Base-by-base conservation (phyloP, 2,329 filamentous ascomycete genomes). In the Exophiala aquamarina region DNA sequence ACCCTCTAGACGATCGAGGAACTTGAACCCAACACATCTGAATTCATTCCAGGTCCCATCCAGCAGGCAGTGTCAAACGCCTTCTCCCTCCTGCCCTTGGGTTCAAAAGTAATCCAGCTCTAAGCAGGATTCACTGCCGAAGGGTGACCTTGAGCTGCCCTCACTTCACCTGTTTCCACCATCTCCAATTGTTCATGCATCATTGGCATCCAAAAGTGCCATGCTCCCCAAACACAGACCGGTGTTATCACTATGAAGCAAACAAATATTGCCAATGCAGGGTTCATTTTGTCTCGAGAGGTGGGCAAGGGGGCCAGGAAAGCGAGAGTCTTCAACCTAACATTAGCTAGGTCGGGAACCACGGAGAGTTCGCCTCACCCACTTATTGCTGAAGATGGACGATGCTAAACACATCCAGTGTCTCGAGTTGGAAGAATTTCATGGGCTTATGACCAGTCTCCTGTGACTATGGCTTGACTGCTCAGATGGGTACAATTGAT, bases 211-310 rank as follows among this genome's bases (percentile, higher is more conserved):
- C 52, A 57, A 28, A 60, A 36, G 46, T 53, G 59, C 56, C 59
- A 63, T 13, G 55, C 31, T 13, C 40, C 18, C 36, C 54, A 58
- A 8, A 44, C 46, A 26, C 60, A 51, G 19, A 58, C 11, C 2
- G 59, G 57, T 10, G 46, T 53, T 21, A 63, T 44, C 10, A 59
- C 41, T 15, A 60, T 6, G 29, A 64, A 54, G 44, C 61, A 54
- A 19, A 64, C 28, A 23, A 61, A 42, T 31, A 64, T 58, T 3
- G 42, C 44, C 29, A 60, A 41, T 17, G 52, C 59, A 11, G 47
- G 35, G 20, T 56, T 53, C 61, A 63, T 63, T n/a, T 29, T 38
- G 40, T 6, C 19, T 13, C 7, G 10, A 19, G 13, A 39, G 20
- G 17, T 39, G 11, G 32, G 28, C n/a, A n/a, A 34, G 32, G n/a